Evolutionary conservation across 169 alveolate genomes (phyloP).

Genomic region (Plasmodium chabaudi): DNA sequence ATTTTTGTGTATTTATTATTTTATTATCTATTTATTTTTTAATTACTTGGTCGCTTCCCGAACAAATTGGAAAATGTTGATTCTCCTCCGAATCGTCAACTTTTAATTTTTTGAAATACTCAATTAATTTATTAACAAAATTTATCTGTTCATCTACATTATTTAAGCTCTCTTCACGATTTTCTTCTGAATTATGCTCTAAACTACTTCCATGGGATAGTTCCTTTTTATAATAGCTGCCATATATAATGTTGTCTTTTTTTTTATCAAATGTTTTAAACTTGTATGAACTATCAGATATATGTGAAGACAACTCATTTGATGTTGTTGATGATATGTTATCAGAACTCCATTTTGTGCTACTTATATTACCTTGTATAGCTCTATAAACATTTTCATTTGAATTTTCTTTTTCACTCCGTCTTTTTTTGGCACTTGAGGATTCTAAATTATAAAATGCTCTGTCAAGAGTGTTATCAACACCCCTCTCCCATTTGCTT

Average conservation of each 20-base stretch:
- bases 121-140: slow-evolving; percentile 21
- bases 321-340: slow-evolving; percentile 3
- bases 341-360: background rate
- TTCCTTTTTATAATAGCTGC: slow-evolving; percentile 18
- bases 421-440: background rate
- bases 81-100: slow-evolving; percentile 2
- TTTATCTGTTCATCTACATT: slow-evolving; percentile 18
- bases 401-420: background rate
- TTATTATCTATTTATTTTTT: background rate
- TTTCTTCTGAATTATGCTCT: background rate
- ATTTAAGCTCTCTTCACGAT: slow-evolving; percentile 2
- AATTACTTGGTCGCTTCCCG: slow-evolving; percentile 1
- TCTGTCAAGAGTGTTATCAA: slow-evolving; percentile 19
- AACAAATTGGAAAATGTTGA: background rate
- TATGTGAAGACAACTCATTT: background rate
- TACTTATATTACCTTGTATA: background rate
- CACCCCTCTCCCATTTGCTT: slow-evolving; percentile 27
- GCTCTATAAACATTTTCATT: background rate
- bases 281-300: background rate
- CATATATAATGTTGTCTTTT: background rate
- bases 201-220: background rate
- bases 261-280: slow-evolving; percentile 2
- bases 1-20: background rate
- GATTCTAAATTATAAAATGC: slow-evolving; percentile 10
- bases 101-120: slow-evolving; percentile 25